phyloP scores from a whole-genome alignment of 2,329 filamentous ascomycete genomes.

The Fusarium illudens region DNA sequence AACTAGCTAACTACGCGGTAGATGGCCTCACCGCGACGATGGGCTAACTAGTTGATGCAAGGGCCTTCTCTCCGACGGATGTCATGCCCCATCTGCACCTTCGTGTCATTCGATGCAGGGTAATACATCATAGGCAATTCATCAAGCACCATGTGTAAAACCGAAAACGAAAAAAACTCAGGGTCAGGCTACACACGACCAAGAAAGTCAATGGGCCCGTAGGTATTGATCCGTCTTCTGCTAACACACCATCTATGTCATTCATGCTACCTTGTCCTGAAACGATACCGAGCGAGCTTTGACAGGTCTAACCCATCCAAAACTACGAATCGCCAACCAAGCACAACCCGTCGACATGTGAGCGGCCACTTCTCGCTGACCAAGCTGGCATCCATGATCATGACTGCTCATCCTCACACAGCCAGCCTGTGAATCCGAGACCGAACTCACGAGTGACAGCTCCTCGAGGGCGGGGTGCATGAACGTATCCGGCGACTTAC shows the following conservation, averaged over 20 bases:
- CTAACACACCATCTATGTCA: neutral
- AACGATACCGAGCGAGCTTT: neutral
- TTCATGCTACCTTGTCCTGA: neutral
- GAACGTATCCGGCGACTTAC: constrained; percentile 11
- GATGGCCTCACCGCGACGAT: neutral
- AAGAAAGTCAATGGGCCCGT: neutral
- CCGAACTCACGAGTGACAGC: neutral
- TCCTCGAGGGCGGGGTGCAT: constrained; percentile 21
- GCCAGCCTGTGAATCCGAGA: neutral
- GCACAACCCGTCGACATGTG: neutral
- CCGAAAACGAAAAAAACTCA: neutral
- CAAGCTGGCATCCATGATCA: neutral
- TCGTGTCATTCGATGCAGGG: constrained; percentile 1
- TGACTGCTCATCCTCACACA: constrained; percentile 4
- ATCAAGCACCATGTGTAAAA: neutral
- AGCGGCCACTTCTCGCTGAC: neutral
- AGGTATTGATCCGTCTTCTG: neutral
- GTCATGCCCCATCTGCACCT: neutral
- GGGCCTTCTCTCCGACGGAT: neutral
- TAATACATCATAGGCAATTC: constrained; percentile 2
- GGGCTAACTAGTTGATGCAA: neutral
- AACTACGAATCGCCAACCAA: neutral
- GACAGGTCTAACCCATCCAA: neutral
- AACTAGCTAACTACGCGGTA: neutral
- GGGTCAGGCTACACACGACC: neutral